A percentile compares a stretch with the other conserved stretches of the same genome.
These are phyloP conservation scores for Teratosphaeria gauchensis DNA, from an alignment of 2,329 filamentous ascomycete genomes.

Conservation along the genomic window DNA sequence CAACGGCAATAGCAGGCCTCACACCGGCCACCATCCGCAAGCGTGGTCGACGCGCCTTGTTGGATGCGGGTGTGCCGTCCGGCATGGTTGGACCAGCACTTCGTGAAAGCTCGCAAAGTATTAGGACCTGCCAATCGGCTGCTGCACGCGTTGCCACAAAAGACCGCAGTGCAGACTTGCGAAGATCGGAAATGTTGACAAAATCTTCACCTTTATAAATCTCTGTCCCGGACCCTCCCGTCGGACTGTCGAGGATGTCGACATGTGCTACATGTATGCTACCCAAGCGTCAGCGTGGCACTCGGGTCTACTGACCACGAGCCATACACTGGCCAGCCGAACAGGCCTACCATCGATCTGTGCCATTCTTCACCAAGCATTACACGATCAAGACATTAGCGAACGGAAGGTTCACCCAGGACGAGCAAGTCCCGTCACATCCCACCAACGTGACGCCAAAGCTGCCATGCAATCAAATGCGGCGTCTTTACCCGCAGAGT, in stretches of 20 bases:
- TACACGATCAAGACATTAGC: neutral
- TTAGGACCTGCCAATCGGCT: neutral
- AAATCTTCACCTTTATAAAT: neutral
- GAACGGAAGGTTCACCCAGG: neutral
- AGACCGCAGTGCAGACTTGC: neutral
- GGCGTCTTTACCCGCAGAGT: neutral
- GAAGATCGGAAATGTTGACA: neutral
- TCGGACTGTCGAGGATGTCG: neutral
- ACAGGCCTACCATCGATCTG: neutral
- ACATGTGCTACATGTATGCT: neutral
- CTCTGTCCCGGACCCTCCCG: too few species aligned
- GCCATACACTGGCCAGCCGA: neutral
- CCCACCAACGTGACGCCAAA: too few species aligned
- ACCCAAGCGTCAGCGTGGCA: neutral
- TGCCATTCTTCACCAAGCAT: neutral
- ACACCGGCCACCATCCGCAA: neutral
- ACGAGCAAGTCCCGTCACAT: neutral
- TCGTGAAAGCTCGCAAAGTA: neutral
- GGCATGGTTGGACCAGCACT: neutral
- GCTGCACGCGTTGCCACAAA: neutral
- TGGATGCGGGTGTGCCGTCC: neutral
- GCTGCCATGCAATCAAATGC: neutral
- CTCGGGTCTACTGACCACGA: too few species aligned
- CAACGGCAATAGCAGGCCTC: too few species aligned
- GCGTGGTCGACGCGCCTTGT: neutral